Conservation (phyloP, 192 early-diverging fungal genomes). For the Cladochytrium replicatum region DNA sequence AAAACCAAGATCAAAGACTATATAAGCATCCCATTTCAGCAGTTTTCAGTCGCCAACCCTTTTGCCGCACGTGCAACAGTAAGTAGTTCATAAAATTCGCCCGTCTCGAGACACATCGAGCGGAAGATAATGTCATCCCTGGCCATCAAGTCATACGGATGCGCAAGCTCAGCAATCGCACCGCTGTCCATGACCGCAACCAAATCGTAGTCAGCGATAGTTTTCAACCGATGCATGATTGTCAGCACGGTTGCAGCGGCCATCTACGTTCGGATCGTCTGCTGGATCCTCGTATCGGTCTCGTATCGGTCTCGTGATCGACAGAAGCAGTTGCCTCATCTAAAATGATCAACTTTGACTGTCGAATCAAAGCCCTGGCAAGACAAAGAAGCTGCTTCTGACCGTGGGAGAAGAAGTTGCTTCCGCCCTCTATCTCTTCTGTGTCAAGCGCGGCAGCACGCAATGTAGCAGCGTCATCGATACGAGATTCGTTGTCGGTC, state of each 20-base stretch:
- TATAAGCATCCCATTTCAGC: too few species aligned
- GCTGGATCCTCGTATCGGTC: constrained; percentile 68
- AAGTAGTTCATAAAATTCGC: constrained; percentile 63
- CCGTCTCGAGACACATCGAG: constrained; percentile 71
- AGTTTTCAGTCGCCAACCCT: too few species aligned
- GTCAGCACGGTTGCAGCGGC: constrained; percentile 60
- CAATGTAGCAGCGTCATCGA: too few species aligned
- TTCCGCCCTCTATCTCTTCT: constrained; percentile 41
- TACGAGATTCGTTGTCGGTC: too few species aligned
- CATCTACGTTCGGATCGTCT: constrained; percentile 67
- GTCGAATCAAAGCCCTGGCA: constrained; percentile 21
- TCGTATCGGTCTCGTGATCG: constrained; percentile 46
- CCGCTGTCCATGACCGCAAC: constrained; percentile 72
- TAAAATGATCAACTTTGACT: constrained; percentile 53
- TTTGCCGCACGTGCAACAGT: too few species aligned
- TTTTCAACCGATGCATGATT: constrained; percentile 72
- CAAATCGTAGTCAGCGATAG: constrained; percentile 62
- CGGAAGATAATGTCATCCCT: constrained; percentile 50
- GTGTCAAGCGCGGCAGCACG: constrained; percentile 19
- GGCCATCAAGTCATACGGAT: constrained; percentile 49
- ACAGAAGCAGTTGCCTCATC: constrained; percentile 84
- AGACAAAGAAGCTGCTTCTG: constrained; percentile 49
- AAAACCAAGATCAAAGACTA: too few species aligned
- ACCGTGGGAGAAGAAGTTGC: constrained; percentile 55
- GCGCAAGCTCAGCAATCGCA: constrained; percentile 54